Base-by-base conservation (phyloP, 1,284 basidiomycete genomes). In the Lentinus polychrous region DNA sequence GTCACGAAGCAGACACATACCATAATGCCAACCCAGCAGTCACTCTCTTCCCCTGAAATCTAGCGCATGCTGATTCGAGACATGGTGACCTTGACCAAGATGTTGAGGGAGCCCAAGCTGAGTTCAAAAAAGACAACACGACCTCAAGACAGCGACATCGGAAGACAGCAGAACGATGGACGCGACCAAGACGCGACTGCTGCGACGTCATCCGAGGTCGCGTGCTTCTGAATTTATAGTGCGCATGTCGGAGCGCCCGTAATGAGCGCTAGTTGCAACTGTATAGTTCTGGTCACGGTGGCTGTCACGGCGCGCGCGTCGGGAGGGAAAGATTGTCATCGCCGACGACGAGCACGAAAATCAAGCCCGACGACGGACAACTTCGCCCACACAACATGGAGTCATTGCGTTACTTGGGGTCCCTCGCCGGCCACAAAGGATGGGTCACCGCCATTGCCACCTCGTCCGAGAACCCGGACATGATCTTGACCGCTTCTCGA, bases 361-460 rank as follows among this genome's bases (percentile, higher is more conserved):
- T 34, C 41, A 57, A 50, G 52, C 54, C 43, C 46, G 55, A 52
- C 60, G 56, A 56, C 58, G 56, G 60, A 61, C 60, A 60, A 67
- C 66, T 62, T 56, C 52, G 39, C 48, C 59, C 56, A 58, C 60
- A 63, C 69, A 70, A 64, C 73, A 84, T 94, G 91, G 92, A 94
- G 75, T 84, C 83, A 65, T 76, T 96, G 68, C 86, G 87, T 67
- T 96, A 89, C 76, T 84, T 94, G 67, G 93, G 93, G 63, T 88
- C 92, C 60, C 78, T 97, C 67, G 79, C 88, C 65, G 94, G 93
- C 72, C 94, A 98, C 85, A 87, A 89, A 66, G 92, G 91, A 74
- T 95, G 92, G 91, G 86, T 94, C 63, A 94, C 94, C 62, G 92
- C 94, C 66, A 91, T 97, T 64, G 94, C 94, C 52, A 96, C 94